These are phyloP conservation scores for Solanum clarkiae DNA, from an alignment of 257 asterid genomes.

Conservation along the genomic window DNA sequence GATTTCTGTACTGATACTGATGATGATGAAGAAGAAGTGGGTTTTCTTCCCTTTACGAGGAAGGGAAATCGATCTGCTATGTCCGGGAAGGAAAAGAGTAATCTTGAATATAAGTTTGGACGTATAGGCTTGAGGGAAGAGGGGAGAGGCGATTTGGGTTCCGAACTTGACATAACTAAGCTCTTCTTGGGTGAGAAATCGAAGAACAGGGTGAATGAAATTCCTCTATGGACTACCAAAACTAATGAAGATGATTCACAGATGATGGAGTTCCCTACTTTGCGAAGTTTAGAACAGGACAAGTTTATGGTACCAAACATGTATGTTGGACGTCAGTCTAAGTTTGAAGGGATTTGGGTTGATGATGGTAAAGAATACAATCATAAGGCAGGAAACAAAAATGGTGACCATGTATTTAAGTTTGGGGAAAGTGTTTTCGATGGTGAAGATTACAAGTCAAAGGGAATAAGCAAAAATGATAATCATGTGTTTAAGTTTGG, in stretches of 20 bases:
- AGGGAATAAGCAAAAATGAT: neutral
- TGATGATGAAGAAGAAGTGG: neutral
- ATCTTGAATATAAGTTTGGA: neutral
- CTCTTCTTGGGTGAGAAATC: neutral
- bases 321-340: neutral
- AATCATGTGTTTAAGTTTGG: neutral
- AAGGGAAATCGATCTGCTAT: neutral
- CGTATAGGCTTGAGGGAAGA: neutral
- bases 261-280: neutral
- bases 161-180: neutral
- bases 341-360: neutral
- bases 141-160: neutral
- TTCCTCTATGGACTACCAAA: neutral
- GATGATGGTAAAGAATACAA: neutral
- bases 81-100: neutral
- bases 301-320: neutral
- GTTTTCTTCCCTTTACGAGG: neutral
- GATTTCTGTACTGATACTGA: neutral
- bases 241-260: neutral
- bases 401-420: neutral
- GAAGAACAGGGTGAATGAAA: neutral
- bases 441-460: neutral
- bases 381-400: neutral
- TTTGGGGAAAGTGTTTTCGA: neutral
- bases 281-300: neutral